Conservation (phyloP, 2,329 filamentous ascomycete species). For the Penicillium paneum region DNA sequence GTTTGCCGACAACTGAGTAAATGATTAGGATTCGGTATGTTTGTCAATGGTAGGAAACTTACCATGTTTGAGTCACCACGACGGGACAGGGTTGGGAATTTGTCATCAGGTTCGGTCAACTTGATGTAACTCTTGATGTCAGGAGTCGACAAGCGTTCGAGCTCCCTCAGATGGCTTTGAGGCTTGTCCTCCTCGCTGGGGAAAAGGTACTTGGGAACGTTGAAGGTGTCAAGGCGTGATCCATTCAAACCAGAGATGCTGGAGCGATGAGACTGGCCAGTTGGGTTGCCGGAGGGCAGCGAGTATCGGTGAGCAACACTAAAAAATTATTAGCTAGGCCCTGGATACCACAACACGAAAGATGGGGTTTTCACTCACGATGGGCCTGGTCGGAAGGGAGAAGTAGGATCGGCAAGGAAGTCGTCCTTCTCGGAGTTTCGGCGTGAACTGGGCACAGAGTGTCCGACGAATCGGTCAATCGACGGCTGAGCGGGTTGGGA, state of each 20-base stretch:
- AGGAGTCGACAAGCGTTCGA: constrained; percentile 55
- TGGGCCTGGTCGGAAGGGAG: constrained; percentile 69
- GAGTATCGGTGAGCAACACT: constrained; percentile 77
- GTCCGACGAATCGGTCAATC: constrained; percentile 68
- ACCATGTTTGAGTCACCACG: constrained; percentile 55
- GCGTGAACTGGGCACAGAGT: constrained; percentile 80
- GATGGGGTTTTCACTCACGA: constrained; percentile 62
- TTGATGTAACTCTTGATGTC: constrained; percentile 68
- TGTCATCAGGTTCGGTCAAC: constrained; percentile 73
- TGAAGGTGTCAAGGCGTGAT: constrained; percentile 71
- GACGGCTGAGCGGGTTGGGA: constrained; percentile 50
- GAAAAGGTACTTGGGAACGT: constrained; percentile 82
- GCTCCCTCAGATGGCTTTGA: constrained; percentile 39
- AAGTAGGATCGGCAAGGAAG: constrained; percentile 59
- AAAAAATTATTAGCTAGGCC: constrained; percentile 4
- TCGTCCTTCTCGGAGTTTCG: constrained; percentile 90
- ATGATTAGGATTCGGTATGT: constrained; percentile 36
- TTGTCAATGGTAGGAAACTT: constrained; percentile 31
- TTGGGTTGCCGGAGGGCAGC: constrained; percentile 68
- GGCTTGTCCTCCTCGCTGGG: constrained; percentile 70
- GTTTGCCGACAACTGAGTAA: constrained; percentile 69
- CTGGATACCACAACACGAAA: neutral
- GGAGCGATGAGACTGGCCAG: constrained; percentile 29
- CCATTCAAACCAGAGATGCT: constrained; percentile 28
- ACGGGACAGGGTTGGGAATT: constrained; percentile 67